Evolutionary conservation across 2,329 filamentous ascomycete genomes (phyloP).

Genomic region (Nakataea oryzae): DNA sequence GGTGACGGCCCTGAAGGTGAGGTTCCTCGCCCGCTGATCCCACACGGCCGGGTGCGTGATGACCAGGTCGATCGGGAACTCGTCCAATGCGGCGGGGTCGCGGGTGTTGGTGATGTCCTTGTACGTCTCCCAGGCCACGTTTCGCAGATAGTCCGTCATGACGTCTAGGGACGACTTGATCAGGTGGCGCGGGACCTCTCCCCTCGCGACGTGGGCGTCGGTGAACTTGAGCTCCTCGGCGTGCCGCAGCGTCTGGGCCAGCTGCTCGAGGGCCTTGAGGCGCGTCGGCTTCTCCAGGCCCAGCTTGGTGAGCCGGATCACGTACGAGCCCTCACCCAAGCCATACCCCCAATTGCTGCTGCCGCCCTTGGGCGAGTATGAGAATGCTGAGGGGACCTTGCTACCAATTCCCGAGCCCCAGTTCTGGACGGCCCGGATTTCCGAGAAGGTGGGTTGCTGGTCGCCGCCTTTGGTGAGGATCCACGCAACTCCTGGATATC

Average conservation of each 20-base stretch:
- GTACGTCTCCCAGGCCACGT: background rate
- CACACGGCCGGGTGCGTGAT: slow-evolving; percentile 3
- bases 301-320: slow-evolving; percentile 1
- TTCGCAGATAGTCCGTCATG: background rate
- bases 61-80: background rate
- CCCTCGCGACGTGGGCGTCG: background rate
- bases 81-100: background rate
- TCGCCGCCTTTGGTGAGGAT: background rate
- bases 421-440: background rate
- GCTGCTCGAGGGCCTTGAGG: background rate
- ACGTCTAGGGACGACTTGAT: background rate
- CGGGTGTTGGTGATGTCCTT: background rate
- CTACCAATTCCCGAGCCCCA: background rate
- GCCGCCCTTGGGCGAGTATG: background rate
- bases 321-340: background rate
- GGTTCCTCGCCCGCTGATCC: slow-evolving; percentile 2
- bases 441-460: background rate
- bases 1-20: background rate
- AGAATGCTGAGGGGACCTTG: slow-evolving; percentile 2
- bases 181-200: background rate
- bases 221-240: background rate
- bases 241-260: background rate
- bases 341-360: background rate
- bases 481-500: background rate
- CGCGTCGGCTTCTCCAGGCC: background rate